Base-by-base conservation (phyloP, 2,329 filamentous ascomycete genomes). In the Phaeosphaeriaceae sp. region DNA sequence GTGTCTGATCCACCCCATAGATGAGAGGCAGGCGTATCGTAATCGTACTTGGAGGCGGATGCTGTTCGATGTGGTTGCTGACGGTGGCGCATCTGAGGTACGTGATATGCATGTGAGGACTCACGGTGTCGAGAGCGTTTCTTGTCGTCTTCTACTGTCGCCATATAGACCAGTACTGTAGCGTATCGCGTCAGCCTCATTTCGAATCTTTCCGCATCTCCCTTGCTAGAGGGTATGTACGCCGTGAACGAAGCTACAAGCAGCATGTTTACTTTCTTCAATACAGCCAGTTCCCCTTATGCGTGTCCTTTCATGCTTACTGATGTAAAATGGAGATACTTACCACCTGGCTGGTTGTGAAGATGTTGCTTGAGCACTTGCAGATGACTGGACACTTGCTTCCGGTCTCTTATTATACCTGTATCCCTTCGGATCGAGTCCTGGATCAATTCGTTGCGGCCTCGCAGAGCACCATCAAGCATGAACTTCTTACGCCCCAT, bases 351-450 rank as follows among this genome's bases (percentile, higher is more conserved):
- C 59, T 86, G 81, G 5, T 81, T 79, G 61, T 80, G 79, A 40
- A 88, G 76, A 58, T 85, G 83, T 13, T 80, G 81, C 70, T 86
- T 86, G 20, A 89, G 77, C 2, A 88, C 86, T 72, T 89, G 86
- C 24, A 88, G 82, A 68, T 89, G 86, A 65, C 86, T 89, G 0
- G 86, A 88, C 4, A 89, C 84, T 67, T 88, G 85, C 71, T 89
- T 89, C 51, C 86, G 79, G 17, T 73, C 76, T 53, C 86, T 79
- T 24, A 66, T 69, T 55, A 82, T 82, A 21, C 86, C 85, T 7
- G 86, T 88, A 57, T 81, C 77, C 55, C 81, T 81, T 62, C 79
- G 76, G 58, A 89, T 88, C 52, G 82, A 85, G 64, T 86, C 81
- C 21, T 86, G 81, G 59, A 89, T 87, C 47, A 88, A 76, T 72